Evolutionary conservation across 2,329 filamentous ascomycete genomes (phyloP).

Genomic region (Stromatinia cepivora): DNA sequence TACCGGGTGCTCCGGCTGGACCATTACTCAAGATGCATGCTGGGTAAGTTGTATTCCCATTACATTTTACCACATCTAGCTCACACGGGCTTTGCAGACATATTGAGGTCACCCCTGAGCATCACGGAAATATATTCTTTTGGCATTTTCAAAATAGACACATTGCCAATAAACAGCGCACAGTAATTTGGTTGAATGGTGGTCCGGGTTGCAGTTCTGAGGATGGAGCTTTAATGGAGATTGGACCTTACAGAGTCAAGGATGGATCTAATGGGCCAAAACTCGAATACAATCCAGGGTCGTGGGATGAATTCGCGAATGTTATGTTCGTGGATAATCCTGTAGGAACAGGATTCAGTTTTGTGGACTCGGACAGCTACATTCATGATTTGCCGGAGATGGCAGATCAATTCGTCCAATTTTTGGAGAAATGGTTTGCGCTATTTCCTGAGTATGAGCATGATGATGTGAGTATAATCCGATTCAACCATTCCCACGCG

Average conservation of each 20-base stretch:
- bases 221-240: conserved; percentile 85
- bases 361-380: conserved; percentile 86
- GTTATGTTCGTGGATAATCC: conserved; percentile 96
- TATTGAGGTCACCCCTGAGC: conserved; percentile 80
- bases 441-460: conserved; percentile 88
- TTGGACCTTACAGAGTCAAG: conserved; percentile 87
- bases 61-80: background rate
- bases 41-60: conserved; percentile 62
- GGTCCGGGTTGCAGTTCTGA: conserved; percentile 97
- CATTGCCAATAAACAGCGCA: conserved; percentile 86
- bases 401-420: conserved; percentile 82
- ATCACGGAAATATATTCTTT: conserved; percentile 95
- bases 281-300: conserved; percentile 83
- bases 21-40: conserved; percentile 94
- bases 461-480: conserved; percentile 74
- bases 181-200: conserved; percentile 95
- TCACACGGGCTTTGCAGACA: conserved; percentile 57
- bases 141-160: conserved; percentile 97
- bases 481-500: background rate
- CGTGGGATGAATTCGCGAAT: conserved; percentile 98
- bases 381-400: conserved; percentile 83
- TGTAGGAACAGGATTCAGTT: conserved; percentile 94
- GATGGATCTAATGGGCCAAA: conserved; percentile 57
- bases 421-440: conserved; percentile 87
- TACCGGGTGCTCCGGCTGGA: conserved; percentile 80